A percentile compares a stretch with the other conserved stretches of the same genome.
phyloP scores from a whole-genome alignment of 2,329 filamentous ascomycete species.

The Ascochyta rabiei region DNA sequence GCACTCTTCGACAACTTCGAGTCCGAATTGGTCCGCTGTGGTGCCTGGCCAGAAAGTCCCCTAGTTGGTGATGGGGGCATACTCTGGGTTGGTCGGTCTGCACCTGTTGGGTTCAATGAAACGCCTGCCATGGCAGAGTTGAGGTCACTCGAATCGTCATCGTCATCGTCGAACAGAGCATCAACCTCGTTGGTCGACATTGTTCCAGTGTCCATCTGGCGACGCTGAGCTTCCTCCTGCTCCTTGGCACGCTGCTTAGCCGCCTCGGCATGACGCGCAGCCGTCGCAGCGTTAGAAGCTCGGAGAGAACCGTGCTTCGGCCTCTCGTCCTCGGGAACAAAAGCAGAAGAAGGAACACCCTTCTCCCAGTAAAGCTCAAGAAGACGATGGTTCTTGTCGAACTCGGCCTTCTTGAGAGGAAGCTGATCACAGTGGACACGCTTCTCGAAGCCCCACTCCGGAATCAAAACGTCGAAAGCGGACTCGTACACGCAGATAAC shows the following conservation, averaged over 20 bases:
- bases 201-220: slow-evolving; percentile 92
- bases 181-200: slow-evolving; percentile 93
- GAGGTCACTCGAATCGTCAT: slow-evolving; percentile 79
- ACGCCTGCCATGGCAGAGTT: slow-evolving; percentile 93
- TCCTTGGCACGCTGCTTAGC: slow-evolving; percentile 83
- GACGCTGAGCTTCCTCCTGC: slow-evolving; percentile 86
- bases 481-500: slow-evolving; percentile 98
- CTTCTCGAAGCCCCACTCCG: slow-evolving; percentile 98
- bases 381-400: slow-evolving; percentile 92
- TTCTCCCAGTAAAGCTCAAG: slow-evolving; percentile 99
- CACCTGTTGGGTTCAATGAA: slow-evolving; percentile 69
- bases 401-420: slow-evolving; percentile 98
- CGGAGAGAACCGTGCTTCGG: slow-evolving; percentile 81
- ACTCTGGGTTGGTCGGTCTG: slow-evolving; percentile 89
- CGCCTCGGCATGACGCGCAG: slow-evolving; percentile 80
- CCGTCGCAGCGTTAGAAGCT: slow-evolving; percentile 74
- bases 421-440: slow-evolving; percentile 98
- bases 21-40: slow-evolving; percentile 90
- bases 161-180: slow-evolving; percentile 93
- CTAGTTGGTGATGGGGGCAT: slow-evolving; percentile 89
- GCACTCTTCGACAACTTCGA: slow-evolving; percentile 78
- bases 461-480: slow-evolving; percentile 96
- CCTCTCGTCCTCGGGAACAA: slow-evolving; percentile 94
- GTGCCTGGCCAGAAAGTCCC: slow-evolving; percentile 69
- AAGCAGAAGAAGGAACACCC: slow-evolving; percentile 93